Evolutionary conservation across 306 rosid genomes (phyloP), one percentile per base, ranked within the genome.

Genomic region (Cucurbita moschata): DNA sequence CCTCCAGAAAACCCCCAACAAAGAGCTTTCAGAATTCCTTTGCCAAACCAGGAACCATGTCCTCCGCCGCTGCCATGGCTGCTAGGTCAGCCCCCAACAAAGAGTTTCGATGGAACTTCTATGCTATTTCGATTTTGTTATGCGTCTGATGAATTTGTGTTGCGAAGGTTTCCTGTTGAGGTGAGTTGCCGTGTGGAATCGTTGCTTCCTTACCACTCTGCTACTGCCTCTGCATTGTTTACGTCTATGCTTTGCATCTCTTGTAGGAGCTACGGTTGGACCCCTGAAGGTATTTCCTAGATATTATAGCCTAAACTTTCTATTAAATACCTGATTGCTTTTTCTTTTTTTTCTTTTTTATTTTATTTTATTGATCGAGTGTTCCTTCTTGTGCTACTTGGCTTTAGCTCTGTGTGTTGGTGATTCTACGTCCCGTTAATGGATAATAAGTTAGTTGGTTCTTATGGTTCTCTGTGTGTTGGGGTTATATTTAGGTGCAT

Each of bases 211-310:
- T 90, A 87, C 68, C 96, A 94, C 86, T 83, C 88, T 3, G 95
- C 88, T 43, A 91, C 96, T 3, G 97, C 99, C 74, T 90, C 97
- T 38, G 96, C 99, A 72, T 86, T 94, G 87, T 86, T 94, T 65
- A 91, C 83, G 57, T 94, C 97, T 37, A 87, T 89, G 97, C 92
- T 94, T 42, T 90, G 96, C 37, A 89, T 84, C 16, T 89, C 95
- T 76, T 78, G 83, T 77, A 87, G 93, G 47, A 79, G 88, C 8
- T 85, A 77, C 58, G 88, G 88, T 80, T 94, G 99, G 99, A 89
- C 86, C 52, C 79, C 87, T 52, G 96, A 94, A 85, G 97, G 97
- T 94, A 85, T 47, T 76, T 75, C 74, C 65, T 62, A 16, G 13
- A 62, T 74, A 57, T 12, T 55, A 30, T 54, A 14, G 10, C 43